Base-by-base conservation (phyloP, 1,284 basidiomycete genomes). In the Apiotrichum domesticum region DNA sequence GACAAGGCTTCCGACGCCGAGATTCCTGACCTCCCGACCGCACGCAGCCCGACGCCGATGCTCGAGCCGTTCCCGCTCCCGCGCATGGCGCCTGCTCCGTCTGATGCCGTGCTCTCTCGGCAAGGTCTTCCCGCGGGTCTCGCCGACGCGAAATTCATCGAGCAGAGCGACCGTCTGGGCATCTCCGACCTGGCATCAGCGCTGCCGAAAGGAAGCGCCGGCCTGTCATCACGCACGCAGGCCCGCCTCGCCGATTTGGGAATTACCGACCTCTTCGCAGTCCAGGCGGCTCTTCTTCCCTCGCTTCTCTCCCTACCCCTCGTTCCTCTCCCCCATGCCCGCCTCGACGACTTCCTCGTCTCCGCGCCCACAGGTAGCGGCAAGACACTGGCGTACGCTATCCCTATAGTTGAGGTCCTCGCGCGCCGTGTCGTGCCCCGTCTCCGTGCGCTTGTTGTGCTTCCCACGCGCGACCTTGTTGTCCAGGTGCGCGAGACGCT, bases 291-390 rank as follows among this genome's bases (percentile, higher is more conserved):
- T 9, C 67, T 77, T 11, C 57, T 76, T 3, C 73, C 74, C 2
- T 58, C 71, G 13, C 64, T 77, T 2, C 63, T 73, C 2, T 49
- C 63, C 1, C 60, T 75, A 0, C 69, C 66, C 2, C 66, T 74
- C 3, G 74, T 80, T 0, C 78, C 96, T 3, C 91, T 92, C 67
- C 80, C 83, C 13, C 86, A 88, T 0, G 74, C 83, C 53, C 81
- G 83, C 33, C 86, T 87, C 32, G 81, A 82, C 43, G 96, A 99
- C 74, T 81, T 94, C 8, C 95, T 94, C 66, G 89, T 96, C n/a
- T 96, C 92, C 5, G 96, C 96, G 1, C 96, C 96, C 0, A 98
- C 95, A 0, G 95, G 95, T 35, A 94, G 90, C 65, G 95, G 95
- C 0, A 98, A 98, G 78, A 98, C 95, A 0, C 81, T 98, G 21